Base-by-base conservation (phyloP, 371 early-diverging fungal species). In the Enterospora canceri region DNA sequence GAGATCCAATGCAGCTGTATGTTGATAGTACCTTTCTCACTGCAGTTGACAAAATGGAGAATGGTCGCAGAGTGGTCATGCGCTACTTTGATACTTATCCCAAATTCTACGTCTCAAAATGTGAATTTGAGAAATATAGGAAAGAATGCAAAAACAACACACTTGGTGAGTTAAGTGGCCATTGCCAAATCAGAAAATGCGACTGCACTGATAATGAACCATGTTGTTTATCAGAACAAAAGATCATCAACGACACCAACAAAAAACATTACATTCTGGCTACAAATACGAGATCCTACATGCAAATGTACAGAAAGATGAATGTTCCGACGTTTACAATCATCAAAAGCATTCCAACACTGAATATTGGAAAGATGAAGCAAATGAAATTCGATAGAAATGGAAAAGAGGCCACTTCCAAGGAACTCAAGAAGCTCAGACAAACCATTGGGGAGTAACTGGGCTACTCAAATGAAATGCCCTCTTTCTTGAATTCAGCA, bases 401-500 rank as follows among this genome's bases (percentile, higher is more conserved):
- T 1, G 54, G 31, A n/a, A 33, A 40, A 24, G 57, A 30, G 5
- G 68, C 62, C 2, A 29, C 30, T 23, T 19, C 18, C 2, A 24
- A 57, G 16, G 72, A 72, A 59, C 33, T 72, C 49, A 28, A 55
- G 24, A 61, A 68, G 23, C 58, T 72, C 12, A 47, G 55, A 46
- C 0, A 48, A 1, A 15, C 19, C 8, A 21, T 61, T 3, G 28
- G 49, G 0, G 2, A 61, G 3, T 30, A 21, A 15, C 2, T 61
- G 26, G 4, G 4, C 18, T 35, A 59, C 16, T 59, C 33, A 62
- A 77, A 72, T 65, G 54, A 19, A n/a, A 80, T 63, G 26, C 67
- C 65, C 15, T 60, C 54, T 67, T 76, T 76, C 72, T 77, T 78
- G 48, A 81, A 79, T 56, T 77, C 73, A 18, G 75, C 50, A 23